Conservation (phyloP, 2,329 filamentous ascomycete species). For the Nothomitra cinnamomea region DNA sequence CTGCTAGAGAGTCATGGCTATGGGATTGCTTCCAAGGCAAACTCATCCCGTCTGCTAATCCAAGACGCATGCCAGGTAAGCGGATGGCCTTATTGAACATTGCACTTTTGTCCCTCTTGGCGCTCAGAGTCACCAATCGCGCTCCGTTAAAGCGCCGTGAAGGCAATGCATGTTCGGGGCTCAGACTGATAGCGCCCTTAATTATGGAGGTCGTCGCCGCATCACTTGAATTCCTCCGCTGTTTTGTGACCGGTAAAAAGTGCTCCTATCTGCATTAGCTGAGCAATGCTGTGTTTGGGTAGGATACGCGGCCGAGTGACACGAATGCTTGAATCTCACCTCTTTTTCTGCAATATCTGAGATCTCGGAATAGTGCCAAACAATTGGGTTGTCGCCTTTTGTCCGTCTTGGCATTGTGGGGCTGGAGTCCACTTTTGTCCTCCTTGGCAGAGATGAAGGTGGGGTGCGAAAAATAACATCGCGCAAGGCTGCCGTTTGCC, state of each 20-base stretch:
- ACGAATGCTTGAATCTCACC: not conserved
- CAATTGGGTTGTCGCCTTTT: not conserved
- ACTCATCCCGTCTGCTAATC: not conserved
- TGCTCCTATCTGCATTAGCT: not conserved
- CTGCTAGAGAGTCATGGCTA: too few species aligned
- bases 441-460: not conserved
- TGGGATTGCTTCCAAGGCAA: not conserved
- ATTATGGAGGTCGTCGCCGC: not conserved
- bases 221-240: not conserved
- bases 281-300: not conserved
- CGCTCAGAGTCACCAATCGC: not conserved
- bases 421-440: not conserved
- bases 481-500: too few species aligned
- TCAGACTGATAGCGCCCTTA: not conserved
- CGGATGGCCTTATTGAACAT: not conserved
- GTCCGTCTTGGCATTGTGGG: not conserved
- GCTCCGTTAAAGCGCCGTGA: not conserved
- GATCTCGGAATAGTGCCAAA: not conserved
- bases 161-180: not conserved
- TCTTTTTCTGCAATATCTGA: too few species aligned
- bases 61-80: not conserved
- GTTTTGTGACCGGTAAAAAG: not conserved
- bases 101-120: not conserved
- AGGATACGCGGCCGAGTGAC: not conserved
- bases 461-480: too few species aligned